Evolutionary conservation across 2,329 filamentous ascomycete species (phyloP).

Genomic region (Ophiostoma sp.): DNA sequence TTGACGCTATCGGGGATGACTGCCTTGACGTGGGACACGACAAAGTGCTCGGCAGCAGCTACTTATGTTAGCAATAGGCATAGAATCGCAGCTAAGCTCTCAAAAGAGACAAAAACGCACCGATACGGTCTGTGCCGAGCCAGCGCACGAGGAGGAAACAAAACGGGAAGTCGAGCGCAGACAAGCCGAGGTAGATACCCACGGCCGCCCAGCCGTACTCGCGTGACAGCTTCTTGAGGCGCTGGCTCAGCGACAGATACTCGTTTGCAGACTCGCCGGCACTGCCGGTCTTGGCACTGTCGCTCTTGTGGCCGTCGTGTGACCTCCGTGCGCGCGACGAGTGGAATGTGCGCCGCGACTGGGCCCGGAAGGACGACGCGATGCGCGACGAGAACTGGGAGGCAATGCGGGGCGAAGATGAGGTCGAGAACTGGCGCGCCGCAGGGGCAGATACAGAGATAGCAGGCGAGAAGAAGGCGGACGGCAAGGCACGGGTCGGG

Average conservation of each 20-base stretch:
- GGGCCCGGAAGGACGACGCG: neutral
- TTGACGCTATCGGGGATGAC: conserved; percentile 57
- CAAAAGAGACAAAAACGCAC: conserved; percentile 32
- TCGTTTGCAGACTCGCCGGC: neutral
- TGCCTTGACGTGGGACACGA: conserved; percentile 55
- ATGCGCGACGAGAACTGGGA: neutral
- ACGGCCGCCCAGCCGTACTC: conserved; percentile 94
- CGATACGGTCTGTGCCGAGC: conserved; percentile 81
- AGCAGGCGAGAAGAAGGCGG: neutral
- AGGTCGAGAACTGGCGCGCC: neutral
- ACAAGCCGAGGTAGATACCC: conserved; percentile 81
- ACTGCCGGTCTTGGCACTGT: neutral
- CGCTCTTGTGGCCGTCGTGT: conserved; percentile 23
- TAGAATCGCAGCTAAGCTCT: neutral
- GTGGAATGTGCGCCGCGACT: conserved; percentile 31
- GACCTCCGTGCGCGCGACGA: conserved; percentile 29
- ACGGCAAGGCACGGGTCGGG: neutral
- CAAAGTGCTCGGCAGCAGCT: conserved; percentile 61
- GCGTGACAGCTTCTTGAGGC: conserved; percentile 74
- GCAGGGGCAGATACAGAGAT: neutral
- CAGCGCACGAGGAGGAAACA: conserved; percentile 83
- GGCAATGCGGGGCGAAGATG: neutral
- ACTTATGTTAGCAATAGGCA: neutral
- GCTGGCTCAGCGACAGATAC: conserved; percentile 53
- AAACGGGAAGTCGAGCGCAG: conserved; percentile 85